Base-by-base conservation (phyloP, 140 eudicot species). In the Eryngium alpinum region DNA sequence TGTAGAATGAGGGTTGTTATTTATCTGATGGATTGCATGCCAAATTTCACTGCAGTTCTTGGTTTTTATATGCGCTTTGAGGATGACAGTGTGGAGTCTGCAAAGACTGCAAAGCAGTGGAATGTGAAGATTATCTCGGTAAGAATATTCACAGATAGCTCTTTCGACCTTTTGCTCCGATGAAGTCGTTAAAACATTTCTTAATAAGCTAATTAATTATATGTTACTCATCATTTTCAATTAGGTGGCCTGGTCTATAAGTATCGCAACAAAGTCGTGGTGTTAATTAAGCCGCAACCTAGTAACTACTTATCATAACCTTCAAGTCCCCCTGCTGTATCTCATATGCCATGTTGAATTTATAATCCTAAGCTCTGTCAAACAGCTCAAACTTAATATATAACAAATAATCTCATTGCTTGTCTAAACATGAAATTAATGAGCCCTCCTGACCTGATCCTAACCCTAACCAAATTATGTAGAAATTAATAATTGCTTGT, bases 111-210 rank as follows among this genome's bases (percentile, higher is more conserved):
- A 78, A 95, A 95, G 84, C 97, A 95, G 71, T 95, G 99, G 99
- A 95, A 95, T 85, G 99, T 95, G 76, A 95, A 95, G 88, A 95
- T 95, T 24, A 92, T 95, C 44, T 95, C 99, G 89, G 99, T 95
- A 80, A 91, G 92, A 32, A 32, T 70, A 32, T 70, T 16, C 32
- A 44, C 81, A 67, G 59, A 16, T 34, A 43, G 21, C 44, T 38
- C 18, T 1, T 4, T 32, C 21, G 0, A 69, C n/a, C 12, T 31
- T 52, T 52, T 69, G 29, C n/a, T 69, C 43, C 16, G 46, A 69
- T 16, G 34, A 31, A 29, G 46, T 69, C 14, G 14, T 10, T 66
- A 15, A 38, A 25, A 25, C 29, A 22, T 67, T 67, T 6, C 73
- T 67, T 5, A 29, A 0, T 11, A 13, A n/a, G 38, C 22, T 17